phyloP scores from a whole-genome alignment of 2,329 filamentous ascomycete genomes.

The Aspergillus sp. region DNA sequence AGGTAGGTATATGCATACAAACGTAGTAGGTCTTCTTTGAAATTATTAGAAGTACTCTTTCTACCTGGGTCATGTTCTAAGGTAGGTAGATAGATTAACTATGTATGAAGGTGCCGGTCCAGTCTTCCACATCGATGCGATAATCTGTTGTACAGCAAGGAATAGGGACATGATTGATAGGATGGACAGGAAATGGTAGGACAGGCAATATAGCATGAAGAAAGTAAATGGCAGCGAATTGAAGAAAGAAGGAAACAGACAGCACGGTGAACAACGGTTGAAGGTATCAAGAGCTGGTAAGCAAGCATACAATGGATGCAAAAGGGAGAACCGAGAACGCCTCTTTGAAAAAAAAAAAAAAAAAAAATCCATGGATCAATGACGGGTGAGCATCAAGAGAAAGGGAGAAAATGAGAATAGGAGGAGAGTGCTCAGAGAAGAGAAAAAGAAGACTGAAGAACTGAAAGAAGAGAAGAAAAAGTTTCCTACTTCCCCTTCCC shows the following conservation, averaged over 20 bases:
- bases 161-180: too few relatives aligned
- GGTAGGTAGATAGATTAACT: too few relatives aligned
- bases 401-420: neutral
- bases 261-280: neutral
- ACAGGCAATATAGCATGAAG: neutral
- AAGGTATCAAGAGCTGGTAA: neutral
- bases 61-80: too few relatives aligned
- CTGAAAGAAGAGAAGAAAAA: neutral
- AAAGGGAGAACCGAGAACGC: neutral
- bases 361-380: too few relatives aligned
- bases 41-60: neutral
- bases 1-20: too few relatives aligned
- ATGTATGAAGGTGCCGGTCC: too few relatives aligned
- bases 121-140: too few relatives aligned
- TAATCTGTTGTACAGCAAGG: too few relatives aligned
- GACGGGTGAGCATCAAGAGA: neutral
- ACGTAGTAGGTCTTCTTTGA: too few relatives aligned
- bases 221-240: too few relatives aligned
- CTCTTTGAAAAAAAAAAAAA: too few relatives aligned
- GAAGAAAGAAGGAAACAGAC: neutral
- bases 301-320: neutral
- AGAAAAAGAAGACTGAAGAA: neutral
- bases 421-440: neutral
- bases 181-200: too few relatives aligned
- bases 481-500: slow-evolving; percentile 21